Percentiles rank a stretch among this genome's conserved stretches.
phyloP scores from a whole-genome alignment of 1,284 basidiomycete species.

The Microbotryum saponariae region DNA sequence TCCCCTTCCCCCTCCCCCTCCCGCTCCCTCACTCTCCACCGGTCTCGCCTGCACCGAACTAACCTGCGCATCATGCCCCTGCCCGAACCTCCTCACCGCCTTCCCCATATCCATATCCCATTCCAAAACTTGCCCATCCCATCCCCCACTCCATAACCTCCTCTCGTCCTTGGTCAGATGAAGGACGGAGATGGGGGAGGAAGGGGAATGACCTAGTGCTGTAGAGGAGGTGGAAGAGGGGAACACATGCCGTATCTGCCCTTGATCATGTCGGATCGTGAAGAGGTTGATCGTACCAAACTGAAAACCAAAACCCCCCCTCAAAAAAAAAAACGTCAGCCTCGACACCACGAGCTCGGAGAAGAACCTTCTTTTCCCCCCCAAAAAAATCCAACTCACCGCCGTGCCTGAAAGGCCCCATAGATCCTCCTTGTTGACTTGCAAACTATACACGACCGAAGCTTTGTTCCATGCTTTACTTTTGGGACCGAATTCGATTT shows the following conservation, averaged over 20 bases:
- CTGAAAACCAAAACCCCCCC: constrained; percentile 42
- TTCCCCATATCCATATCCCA: constrained; percentile 96
- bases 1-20: constrained; percentile 40
- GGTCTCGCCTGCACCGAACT: constrained; percentile 75
- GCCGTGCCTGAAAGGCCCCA: too few species aligned
- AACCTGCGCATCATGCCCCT: constrained; percentile 75
- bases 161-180: constrained; percentile 70
- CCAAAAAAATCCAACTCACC: too few species aligned
- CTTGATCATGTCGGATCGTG: constrained; percentile 86
- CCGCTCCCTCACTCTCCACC: constrained; percentile 38
- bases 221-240: constrained; percentile 16
- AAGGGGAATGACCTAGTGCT: constrained; percentile 45
- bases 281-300: constrained; percentile 81
- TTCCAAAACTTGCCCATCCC: constrained; percentile 88
- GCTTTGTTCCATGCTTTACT: constrained; percentile 8
- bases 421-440: constrained; percentile 6
- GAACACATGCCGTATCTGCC: constrained; percentile 66
- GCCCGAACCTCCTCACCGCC: constrained; percentile 62
- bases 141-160: constrained; percentile 80
- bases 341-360: too few species aligned
- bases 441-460: constrained; percentile 6
- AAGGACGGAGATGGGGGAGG: constrained; percentile 76
- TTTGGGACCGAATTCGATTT: background rate
- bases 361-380: too few species aligned
- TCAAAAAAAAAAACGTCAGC: too few species aligned